These are phyloP conservation scores for Fragilariopsis cylindrus DNA, from an alignment of 108 stramenopile genomes.

Conservation along the genomic window DNA sequence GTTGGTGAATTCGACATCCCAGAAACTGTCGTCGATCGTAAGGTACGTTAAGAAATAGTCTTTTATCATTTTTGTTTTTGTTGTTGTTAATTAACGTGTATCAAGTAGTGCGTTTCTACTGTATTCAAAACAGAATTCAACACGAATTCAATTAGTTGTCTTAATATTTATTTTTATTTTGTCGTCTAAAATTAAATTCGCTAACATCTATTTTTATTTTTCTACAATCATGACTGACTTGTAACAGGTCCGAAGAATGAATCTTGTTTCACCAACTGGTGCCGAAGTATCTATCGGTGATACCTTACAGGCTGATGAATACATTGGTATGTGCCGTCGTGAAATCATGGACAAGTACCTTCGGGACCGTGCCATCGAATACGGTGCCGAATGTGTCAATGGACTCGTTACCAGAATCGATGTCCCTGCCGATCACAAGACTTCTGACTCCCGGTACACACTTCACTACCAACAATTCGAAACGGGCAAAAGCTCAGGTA, in stretches of 20 bases:
- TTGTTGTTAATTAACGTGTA: no score
- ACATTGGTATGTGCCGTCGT: slow-evolving; percentile 98
- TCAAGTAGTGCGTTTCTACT: no score
- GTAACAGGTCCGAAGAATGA: slow-evolving; percentile 92
- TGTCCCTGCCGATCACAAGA: slow-evolving; percentile 85
- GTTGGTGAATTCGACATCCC: slow-evolving; percentile 98
- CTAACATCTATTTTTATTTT: neutral
- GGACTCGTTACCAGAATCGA: slow-evolving; percentile 94
- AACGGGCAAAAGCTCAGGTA: slow-evolving; percentile 69
- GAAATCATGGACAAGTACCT: slow-evolving; percentile 97
- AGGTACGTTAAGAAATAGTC: slow-evolving; percentile 56
- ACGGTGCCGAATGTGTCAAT: slow-evolving; percentile 91
- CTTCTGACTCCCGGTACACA: slow-evolving; percentile 70
- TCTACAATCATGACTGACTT: neutral
- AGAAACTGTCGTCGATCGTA: slow-evolving; percentile 93
- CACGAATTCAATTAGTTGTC: no score
- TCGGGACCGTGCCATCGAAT: slow-evolving; percentile 94
- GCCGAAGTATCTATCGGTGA: slow-evolving; percentile 97
- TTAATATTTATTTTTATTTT: no score
- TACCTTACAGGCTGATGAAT: slow-evolving; percentile 95
- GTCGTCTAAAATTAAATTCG: neutral
- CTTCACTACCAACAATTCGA: slow-evolving; percentile 87
- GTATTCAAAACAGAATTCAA: no score
- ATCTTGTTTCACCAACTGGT: slow-evolving; percentile 96
- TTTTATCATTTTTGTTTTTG: no score